Evolutionary conservation across 2,329 filamentous ascomycete species (phyloP).

Genomic region (Fusarium phyllophilum): DNA sequence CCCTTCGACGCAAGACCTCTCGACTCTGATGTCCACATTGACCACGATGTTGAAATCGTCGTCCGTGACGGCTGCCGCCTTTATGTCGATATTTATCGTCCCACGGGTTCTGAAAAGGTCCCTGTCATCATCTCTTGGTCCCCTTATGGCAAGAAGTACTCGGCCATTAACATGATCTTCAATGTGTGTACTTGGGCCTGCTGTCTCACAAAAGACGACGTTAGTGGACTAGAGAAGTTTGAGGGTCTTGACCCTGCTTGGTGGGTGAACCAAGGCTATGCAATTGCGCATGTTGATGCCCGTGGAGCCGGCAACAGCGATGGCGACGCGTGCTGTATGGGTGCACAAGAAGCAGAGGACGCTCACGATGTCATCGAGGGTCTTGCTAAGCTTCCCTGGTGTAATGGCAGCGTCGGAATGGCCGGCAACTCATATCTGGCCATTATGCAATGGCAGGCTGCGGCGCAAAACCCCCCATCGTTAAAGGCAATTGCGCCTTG

Average conservation of each 20-base stretch:
- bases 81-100: conserved; percentile 25
- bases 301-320: conserved; percentile 7
- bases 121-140: conserved; percentile 37
- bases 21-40: conserved; percentile 36
- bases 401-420: conserved; percentile 47
- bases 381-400: conserved; percentile 45
- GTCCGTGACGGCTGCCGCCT: conserved; percentile 37
- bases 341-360: conserved; percentile 37
- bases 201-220: conserved; percentile 23
- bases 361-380: conserved; percentile 38
- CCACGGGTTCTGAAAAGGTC: conserved; percentile 1
- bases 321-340: conserved; percentile 25
- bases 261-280: conserved; percentile 25
- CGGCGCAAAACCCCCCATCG: conserved; percentile 27
- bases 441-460: conserved; percentile 38
- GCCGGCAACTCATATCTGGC: conserved; percentile 46
- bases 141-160: conserved; percentile 38
- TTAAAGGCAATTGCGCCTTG: conserved; percentile 29
- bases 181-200: conserved; percentile 33
- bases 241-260: conserved; percentile 25
- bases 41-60: conserved; percentile 37
- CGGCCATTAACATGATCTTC: conserved; percentile 32
- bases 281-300: conserved; percentile 15
- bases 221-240: conserved; percentile 25
- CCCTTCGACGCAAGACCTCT: conserved; percentile 34